phyloP scores from a whole-genome alignment of 148 eudicot genomes.

The Polygonum aviculare region DNA sequence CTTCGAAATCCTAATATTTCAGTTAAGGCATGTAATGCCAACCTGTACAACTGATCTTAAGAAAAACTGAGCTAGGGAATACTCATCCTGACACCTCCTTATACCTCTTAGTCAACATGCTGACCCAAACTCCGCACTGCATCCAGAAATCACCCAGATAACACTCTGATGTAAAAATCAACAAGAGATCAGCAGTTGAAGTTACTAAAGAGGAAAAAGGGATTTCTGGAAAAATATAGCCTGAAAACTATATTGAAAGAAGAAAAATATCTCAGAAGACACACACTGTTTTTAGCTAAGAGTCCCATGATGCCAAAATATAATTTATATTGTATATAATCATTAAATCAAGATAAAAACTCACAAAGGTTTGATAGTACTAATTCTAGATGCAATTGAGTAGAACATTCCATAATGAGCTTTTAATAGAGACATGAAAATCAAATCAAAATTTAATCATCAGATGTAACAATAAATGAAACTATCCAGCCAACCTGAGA shows the following conservation, averaged over 20 bases:
- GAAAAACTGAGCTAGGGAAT: background rate
- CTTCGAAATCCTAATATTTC: background rate
- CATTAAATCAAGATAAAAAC: background rate
- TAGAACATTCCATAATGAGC: background rate
- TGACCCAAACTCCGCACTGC: constrained; percentile 1
- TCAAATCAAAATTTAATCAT: background rate
- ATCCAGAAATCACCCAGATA: constrained; percentile 1
- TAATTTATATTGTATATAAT: background rate
- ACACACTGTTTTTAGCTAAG: background rate
- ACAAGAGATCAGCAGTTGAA: background rate
- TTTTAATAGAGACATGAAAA: background rate
- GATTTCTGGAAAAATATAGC: background rate
- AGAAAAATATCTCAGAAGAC: background rate
- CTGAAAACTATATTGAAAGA: background rate
- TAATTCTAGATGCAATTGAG: background rate
- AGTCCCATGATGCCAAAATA: background rate
- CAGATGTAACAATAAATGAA: constrained; percentile 7
- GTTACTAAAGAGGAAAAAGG: background rate
- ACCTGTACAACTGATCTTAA: background rate
- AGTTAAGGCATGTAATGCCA: background rate
- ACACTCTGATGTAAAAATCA: background rate
- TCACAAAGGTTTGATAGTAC: background rate
- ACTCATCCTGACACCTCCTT: background rate
- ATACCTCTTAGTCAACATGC: constrained; percentile 1
- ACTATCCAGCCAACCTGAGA: constrained; percentile 57